Percentiles rank a stretch among this genome's conserved stretches.
Conservation (phyloP, 148 eudicot genomes). For the Silene conica region DNA sequence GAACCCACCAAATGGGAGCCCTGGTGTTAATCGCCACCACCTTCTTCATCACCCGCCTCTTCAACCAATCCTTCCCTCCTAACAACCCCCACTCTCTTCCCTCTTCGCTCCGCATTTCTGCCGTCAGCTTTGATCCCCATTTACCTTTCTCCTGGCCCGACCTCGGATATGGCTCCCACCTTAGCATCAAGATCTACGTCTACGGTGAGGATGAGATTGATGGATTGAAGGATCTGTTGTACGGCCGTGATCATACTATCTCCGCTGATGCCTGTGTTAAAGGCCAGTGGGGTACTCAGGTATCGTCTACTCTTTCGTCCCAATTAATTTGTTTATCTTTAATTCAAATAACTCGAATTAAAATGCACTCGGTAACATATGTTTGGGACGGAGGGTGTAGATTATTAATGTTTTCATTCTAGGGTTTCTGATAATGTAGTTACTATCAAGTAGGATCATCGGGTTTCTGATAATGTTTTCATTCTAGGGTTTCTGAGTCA, state of each 20-base stretch:
- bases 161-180: slow-evolving; percentile 49
- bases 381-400: too few species aligned
- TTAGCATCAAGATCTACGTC: slow-evolving; percentile 73
- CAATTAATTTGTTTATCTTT: too few species aligned
- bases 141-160: slow-evolving; percentile 45
- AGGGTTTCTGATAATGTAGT: background rate
- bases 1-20: slow-evolving; percentile 84
- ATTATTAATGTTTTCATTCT: background rate
- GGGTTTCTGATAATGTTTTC: too few species aligned
- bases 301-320: background rate
- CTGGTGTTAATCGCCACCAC: slow-evolving; percentile 54
- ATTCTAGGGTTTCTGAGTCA: too few species aligned
- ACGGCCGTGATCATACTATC: slow-evolving; percentile 73
- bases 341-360: too few species aligned
- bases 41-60: slow-evolving; percentile 75
- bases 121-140: slow-evolving; percentile 17
- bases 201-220: slow-evolving; percentile 73
- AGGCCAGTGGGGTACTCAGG: slow-evolving; percentile 99
- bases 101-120: slow-evolving; percentile 10
- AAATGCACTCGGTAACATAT: too few species aligned
- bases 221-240: slow-evolving; percentile 57
- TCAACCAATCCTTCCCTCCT: slow-evolving; percentile 33
- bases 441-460: too few species aligned
- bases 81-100: background rate
- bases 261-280: slow-evolving; percentile 51